These are phyloP conservation scores for Leccinum imitatum DNA, from an alignment of 768 basidiomycete species.

Conservation along the genomic window DNA sequence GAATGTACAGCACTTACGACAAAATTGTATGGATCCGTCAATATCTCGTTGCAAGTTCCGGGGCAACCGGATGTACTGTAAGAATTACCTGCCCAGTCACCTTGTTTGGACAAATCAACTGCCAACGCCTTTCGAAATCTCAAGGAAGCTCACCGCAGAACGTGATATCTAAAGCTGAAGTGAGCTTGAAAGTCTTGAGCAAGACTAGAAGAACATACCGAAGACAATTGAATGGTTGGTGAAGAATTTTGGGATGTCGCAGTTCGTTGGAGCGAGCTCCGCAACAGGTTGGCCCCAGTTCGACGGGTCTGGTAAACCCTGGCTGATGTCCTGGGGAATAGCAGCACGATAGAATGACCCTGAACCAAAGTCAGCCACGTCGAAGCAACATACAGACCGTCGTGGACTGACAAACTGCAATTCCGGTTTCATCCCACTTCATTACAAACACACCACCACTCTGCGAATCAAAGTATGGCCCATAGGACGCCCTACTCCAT, in stretches of 20 bases:
- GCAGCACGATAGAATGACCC: slow-evolving; percentile 85
- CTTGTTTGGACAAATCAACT: slow-evolving; percentile 35
- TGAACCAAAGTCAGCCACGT: slow-evolving; percentile 28
- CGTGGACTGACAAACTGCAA: slow-evolving; percentile 62
- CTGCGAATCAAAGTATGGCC: slow-evolving; percentile 74
- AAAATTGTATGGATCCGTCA: slow-evolving; percentile 72
- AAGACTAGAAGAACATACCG: slow-evolving; percentile 43
- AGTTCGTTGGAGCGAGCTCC: slow-evolving; percentile 48
- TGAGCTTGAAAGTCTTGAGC: slow-evolving; percentile 17
- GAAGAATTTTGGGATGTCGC: slow-evolving; percentile 61
- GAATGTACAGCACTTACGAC: slow-evolving; percentile 45
- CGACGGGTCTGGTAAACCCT: slow-evolving; percentile 62
- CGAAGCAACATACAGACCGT: neutral
- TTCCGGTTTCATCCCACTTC: slow-evolving; percentile 82
- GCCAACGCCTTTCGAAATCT: neutral
- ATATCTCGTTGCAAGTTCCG: slow-evolving; percentile 61
- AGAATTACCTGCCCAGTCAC: slow-evolving; percentile 84
- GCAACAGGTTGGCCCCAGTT: slow-evolving; percentile 72
- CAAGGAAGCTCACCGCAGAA: slow-evolving; percentile 62
- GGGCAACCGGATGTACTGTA: slow-evolving; percentile 74
- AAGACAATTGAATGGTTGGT: slow-evolving; percentile 73
- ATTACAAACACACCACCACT: slow-evolving; percentile 86
- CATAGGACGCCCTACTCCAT: slow-evolving; percentile 81
- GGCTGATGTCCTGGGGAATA: slow-evolving; percentile 62
- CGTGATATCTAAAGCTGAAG: slow-evolving; percentile 59